These are phyloP conservation scores for Alternaria arbusti DNA, from an alignment of 2,329 filamentous ascomycete genomes.

Conservation along the genomic window DNA sequence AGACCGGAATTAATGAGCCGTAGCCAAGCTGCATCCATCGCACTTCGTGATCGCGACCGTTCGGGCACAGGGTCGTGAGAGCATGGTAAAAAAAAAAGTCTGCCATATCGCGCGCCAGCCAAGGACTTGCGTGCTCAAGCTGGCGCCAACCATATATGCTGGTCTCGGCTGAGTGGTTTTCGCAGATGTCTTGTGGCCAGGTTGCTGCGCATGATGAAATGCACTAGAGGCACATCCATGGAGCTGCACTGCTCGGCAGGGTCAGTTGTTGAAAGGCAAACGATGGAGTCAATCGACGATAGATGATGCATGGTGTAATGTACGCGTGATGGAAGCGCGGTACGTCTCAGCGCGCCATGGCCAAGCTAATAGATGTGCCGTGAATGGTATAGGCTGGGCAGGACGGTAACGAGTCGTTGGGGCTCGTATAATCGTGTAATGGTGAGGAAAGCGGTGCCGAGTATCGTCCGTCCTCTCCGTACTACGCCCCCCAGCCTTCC, in stretches of 20 bases:
- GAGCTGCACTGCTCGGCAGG: slow-evolving; percentile 24
- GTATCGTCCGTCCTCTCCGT: slow-evolving; percentile 27
- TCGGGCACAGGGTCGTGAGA: not conserved
- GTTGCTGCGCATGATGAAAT: slow-evolving; percentile 25
- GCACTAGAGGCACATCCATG: slow-evolving; percentile 29
- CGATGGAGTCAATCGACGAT: slow-evolving; percentile 33
- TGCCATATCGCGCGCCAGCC: slow-evolving; percentile 10
- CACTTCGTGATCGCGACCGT: not conserved
- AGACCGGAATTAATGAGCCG: slow-evolving; percentile 8
- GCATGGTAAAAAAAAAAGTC: slow-evolving; percentile 8
- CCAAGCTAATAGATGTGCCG: slow-evolving; percentile 41
- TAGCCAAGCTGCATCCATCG: slow-evolving; percentile 12
- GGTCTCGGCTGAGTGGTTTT: slow-evolving; percentile 16
- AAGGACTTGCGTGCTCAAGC: slow-evolving; percentile 19
- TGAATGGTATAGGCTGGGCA: slow-evolving; percentile 32
- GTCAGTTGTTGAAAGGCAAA: slow-evolving; percentile 27
- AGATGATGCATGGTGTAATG: slow-evolving; percentile 30
- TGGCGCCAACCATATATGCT: slow-evolving; percentile 16
- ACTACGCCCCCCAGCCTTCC: slow-evolving; percentile 30
- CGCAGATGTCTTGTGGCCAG: slow-evolving; percentile 13
- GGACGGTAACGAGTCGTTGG: slow-evolving; percentile 28
- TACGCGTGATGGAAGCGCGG: slow-evolving; percentile 40
- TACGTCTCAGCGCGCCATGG: slow-evolving; percentile 44
- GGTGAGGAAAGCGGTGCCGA: slow-evolving; percentile 32
- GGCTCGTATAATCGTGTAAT: slow-evolving; percentile 23